Evolutionary conservation across 2,329 filamentous ascomycete genomes (phyloP).

Genomic region (Pleurostoma richardsiae): DNA sequence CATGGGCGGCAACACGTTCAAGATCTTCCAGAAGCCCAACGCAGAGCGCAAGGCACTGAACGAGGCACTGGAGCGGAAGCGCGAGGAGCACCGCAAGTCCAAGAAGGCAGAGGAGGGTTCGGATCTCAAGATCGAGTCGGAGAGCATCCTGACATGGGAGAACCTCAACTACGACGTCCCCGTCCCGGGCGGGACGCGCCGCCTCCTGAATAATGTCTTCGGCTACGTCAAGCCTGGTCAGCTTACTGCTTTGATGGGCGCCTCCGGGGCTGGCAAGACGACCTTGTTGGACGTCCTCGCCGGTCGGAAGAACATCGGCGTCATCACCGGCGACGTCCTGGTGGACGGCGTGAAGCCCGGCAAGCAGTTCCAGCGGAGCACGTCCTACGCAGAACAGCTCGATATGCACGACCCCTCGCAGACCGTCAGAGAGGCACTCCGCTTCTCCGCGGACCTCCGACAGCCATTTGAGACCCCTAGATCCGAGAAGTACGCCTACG

Average conservation of each 20-base stretch:
- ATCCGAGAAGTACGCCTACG: slow-evolving; percentile 52
- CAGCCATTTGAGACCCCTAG: slow-evolving; percentile 49
- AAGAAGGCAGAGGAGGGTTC: slow-evolving; percentile 37
- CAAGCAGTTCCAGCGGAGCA: slow-evolving; percentile 56
- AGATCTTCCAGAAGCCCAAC: slow-evolving; percentile 68
- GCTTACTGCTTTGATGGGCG: slow-evolving; percentile 76
- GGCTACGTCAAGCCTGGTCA: slow-evolving; percentile 75
- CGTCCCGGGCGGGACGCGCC: slow-evolving; percentile 48
- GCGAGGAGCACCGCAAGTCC: slow-evolving; percentile 46
- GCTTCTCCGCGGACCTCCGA: slow-evolving; percentile 58
- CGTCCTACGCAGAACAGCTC: slow-evolving; percentile 58
- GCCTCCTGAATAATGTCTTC: slow-evolving; percentile 49
- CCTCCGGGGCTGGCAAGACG: slow-evolving; percentile 82
- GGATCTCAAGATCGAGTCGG: slow-evolving; percentile 53
- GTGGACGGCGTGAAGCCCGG: slow-evolving; percentile 53
- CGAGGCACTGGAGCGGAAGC: slow-evolving; percentile 54
- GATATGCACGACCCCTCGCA: slow-evolving; percentile 58
- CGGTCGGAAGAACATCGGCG: slow-evolving; percentile 55
- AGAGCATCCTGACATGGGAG: slow-evolving; percentile 79
- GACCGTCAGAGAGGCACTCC: slow-evolving; percentile 58
- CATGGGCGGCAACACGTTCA: slow-evolving; percentile 75
- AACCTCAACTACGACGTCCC: slow-evolving; percentile 74
- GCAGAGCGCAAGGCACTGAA: slow-evolving; percentile 64
- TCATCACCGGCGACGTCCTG: slow-evolving; percentile 51
- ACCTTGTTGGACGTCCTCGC: slow-evolving; percentile 75